Evolutionary conservation across 2,329 filamentous ascomycete species (phyloP).

Genomic region (Arachnomyces sp.): DNA sequence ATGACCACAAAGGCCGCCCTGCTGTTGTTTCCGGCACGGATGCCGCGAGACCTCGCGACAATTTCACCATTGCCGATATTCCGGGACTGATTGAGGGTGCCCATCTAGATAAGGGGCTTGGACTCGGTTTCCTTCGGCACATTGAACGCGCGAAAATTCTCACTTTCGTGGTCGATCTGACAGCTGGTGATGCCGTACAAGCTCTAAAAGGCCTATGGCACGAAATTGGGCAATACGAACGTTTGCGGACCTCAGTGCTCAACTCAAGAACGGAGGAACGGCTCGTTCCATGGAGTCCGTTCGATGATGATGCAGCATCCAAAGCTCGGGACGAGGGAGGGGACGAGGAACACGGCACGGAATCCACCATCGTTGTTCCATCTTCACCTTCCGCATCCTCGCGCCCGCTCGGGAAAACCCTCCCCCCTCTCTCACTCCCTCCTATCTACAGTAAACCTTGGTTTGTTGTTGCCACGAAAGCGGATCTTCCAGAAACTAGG

Average conservation of each 20-base stretch:
- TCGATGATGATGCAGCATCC: slow-evolving; percentile 18
- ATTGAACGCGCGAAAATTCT: slow-evolving; percentile 89
- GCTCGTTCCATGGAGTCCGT: slow-evolving; percentile 45
- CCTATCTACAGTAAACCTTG: slow-evolving; percentile 89
- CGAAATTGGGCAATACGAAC: slow-evolving; percentile 83
- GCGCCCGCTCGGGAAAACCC: slow-evolving; percentile 12
- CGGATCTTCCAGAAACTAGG: slow-evolving; percentile 70
- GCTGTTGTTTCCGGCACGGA: slow-evolving; percentile 36
- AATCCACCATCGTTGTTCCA: slow-evolving; percentile 4
- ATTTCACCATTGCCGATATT: slow-evolving; percentile 92
- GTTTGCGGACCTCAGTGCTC: slow-evolving; percentile 63
- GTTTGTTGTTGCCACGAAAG: slow-evolving; percentile 93
- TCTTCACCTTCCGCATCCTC: slow-evolving; percentile 2
- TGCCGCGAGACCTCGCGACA: slow-evolving; percentile 54
- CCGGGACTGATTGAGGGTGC: slow-evolving; percentile 88
- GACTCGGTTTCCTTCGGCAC: slow-evolving; percentile 84
- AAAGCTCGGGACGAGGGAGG: slow-evolving; percentile 7
- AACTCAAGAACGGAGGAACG: slow-evolving; percentile 56
- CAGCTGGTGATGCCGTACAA: slow-evolving; percentile 65
- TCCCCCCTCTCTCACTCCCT: slow-evolving; percentile 47
- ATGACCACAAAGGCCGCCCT: slow-evolving; percentile 73
- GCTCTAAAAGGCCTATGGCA: slow-evolving; percentile 78
- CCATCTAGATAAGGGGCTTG: slow-evolving; percentile 83
- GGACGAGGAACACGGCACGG: slow-evolving; percentile 7
- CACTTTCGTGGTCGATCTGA: slow-evolving; percentile 86